These are phyloP conservation scores for Holtermanniella nyarrowii DNA, from an alignment of 768 basidiomycete species.

Conservation along the genomic window DNA sequence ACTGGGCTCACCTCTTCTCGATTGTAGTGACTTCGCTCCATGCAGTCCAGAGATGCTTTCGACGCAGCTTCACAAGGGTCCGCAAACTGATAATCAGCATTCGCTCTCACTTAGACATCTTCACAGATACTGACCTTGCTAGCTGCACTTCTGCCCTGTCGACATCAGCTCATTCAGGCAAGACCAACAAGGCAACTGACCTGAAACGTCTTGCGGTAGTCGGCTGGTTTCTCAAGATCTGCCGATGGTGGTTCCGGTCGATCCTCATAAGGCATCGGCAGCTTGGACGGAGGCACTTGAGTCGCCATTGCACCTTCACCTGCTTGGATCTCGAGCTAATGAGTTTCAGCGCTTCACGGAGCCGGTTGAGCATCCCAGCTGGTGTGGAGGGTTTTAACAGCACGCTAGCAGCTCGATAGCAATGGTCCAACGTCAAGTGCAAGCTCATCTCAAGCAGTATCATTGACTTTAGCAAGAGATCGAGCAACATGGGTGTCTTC, in stretches of 20 bases:
- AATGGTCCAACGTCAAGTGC: too few species aligned
- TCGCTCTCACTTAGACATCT: not conserved
- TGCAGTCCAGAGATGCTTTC: conserved; percentile 36
- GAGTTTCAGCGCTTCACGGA: too few species aligned
- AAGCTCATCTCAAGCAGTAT: too few species aligned
- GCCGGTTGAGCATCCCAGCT: too few species aligned
- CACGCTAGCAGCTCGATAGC: too few species aligned
- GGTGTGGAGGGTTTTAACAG: too few species aligned
- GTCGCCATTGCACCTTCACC: conserved; percentile 17
- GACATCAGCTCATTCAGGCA: not conserved
- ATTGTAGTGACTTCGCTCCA: conserved; percentile 39
- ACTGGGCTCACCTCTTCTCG: conserved; percentile 31
- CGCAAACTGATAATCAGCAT: conserved; percentile 26
- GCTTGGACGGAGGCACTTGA: conserved; percentile 35
- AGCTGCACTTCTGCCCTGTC: conserved; percentile 10
- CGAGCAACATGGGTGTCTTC: conserved; percentile 9
- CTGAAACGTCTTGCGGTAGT: conserved; percentile 35
- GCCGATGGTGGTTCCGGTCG: conserved; percentile 21
- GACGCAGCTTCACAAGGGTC: conserved; percentile 39
- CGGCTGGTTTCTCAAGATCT: conserved; percentile 29
- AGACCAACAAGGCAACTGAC: conserved; percentile 10
- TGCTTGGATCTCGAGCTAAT: too few species aligned
- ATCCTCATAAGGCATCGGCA: conserved; percentile 14
- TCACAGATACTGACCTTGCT: conserved; percentile 7
- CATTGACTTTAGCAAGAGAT: too few species aligned